Conservation (phyloP, 148 eudicot genomes). For the Amaranthus palmeri region DNA sequence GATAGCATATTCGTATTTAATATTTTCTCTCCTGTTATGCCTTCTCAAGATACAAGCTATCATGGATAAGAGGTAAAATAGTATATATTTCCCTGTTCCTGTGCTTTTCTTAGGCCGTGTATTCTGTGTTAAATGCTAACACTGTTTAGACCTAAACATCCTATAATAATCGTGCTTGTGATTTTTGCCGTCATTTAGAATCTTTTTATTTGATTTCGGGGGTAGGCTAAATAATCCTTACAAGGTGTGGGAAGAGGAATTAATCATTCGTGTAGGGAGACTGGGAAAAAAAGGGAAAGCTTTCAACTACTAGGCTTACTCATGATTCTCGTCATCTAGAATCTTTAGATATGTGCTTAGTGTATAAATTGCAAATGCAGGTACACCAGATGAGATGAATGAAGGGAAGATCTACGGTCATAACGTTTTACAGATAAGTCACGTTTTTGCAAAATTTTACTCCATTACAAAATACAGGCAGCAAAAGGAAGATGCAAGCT, state of each 20-base stretch:
- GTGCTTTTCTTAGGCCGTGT: background rate
- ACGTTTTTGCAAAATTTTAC: constrained; percentile 67
- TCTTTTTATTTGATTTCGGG: too few relatives aligned
- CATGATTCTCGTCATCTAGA: background rate
- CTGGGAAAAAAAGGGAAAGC: too few relatives aligned
- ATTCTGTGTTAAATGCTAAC: background rate
- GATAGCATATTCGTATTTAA: background rate
- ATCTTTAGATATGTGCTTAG: background rate
- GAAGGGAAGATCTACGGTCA: constrained; percentile 61
- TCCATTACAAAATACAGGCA: constrained; percentile 43
- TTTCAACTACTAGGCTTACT: too few relatives aligned
- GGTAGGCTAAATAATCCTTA: too few relatives aligned
- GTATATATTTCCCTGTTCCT: too few relatives aligned
- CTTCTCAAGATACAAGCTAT: background rate
- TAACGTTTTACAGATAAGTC: constrained; percentile 60
- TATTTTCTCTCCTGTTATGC: background rate
- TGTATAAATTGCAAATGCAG: constrained; percentile 18
- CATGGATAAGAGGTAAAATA: background rate
- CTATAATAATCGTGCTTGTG: too few relatives aligned
- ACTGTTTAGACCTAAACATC: too few relatives aligned
- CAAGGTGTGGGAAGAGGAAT: too few relatives aligned
- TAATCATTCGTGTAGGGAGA: too few relatives aligned
- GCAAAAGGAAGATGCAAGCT: constrained; percentile 16
- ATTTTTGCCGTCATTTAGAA: too few relatives aligned
- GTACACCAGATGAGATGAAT: constrained; percentile 36